A percentile compares a stretch with the other conserved stretches of the same genome.
phyloP scores from a whole-genome alignment of 768 basidiomycete species.

The Lyophyllum atratum region DNA sequence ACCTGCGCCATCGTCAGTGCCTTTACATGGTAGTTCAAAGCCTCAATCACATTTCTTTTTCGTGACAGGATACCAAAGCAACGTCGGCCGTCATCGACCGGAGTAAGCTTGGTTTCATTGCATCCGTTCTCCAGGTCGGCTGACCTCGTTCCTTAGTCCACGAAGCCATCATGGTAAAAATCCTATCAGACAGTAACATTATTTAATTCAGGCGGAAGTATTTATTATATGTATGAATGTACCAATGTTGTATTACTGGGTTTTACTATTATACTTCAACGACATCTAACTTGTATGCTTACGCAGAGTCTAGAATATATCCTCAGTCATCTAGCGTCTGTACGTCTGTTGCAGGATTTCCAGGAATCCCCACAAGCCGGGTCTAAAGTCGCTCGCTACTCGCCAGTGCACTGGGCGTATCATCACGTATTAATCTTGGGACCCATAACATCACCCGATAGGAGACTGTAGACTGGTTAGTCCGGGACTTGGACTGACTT shows the following conservation, averaged over 20 bases:
- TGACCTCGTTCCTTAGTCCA: conserved; percentile 26
- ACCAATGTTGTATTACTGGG: background rate
- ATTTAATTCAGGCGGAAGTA: conserved; percentile 22
- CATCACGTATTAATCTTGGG: no score
- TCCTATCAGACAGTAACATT: conserved; percentile 34
- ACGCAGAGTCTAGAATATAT: background rate
- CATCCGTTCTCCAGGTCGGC: background rate
- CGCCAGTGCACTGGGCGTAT: no score
- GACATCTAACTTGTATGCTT: background rate
- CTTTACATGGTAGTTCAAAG: background rate
- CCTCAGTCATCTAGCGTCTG: background rate
- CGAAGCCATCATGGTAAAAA: conserved; percentile 36
- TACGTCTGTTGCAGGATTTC: background rate
- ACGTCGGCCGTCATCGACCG: conserved; percentile 48
- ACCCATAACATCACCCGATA: no score
- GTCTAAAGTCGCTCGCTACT: no score
- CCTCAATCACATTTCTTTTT: background rate
- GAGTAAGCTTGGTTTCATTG: conserved; percentile 35
- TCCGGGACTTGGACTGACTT: no score
- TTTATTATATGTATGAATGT: background rate
- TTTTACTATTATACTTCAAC: background rate
- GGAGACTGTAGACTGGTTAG: no score
- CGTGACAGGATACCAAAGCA: conserved; percentile 44
- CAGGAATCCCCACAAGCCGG: background rate
- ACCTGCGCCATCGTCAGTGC: conserved; percentile 59